Evolutionary conservation across 2,329 filamentous ascomycete genomes (phyloP).

Genomic region (Parastagonospora nodorum): DNA sequence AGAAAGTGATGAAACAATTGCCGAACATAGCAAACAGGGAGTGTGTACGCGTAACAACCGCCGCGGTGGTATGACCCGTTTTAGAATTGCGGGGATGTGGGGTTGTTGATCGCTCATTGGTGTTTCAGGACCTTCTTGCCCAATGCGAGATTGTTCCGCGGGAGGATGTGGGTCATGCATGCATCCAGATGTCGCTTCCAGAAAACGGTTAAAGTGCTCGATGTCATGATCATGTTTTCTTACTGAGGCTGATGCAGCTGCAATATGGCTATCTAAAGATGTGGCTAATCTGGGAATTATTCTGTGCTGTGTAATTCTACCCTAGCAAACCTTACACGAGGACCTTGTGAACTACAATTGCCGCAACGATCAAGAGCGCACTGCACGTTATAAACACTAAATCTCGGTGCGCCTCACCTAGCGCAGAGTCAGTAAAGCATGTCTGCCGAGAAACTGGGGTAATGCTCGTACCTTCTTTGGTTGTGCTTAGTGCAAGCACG

Average conservation of each 20-base stretch:
- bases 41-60: background rate
- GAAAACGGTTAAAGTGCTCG: constrained; percentile 1
- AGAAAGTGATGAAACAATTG: constrained; percentile 4
- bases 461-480: constrained; percentile 32
- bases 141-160: background rate
- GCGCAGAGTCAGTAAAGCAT: constrained; percentile 9
- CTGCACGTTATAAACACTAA: constrained; percentile 39
- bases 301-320: background rate
- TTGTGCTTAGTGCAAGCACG: constrained; percentile 39
- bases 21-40: background rate
- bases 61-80: constrained; percentile 3
- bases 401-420: constrained; percentile 38
- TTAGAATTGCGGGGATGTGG: constrained; percentile 5
- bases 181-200: background rate
- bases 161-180: background rate
- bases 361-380: constrained; percentile 32
- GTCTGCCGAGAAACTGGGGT: background rate
- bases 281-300: background rate
- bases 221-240: constrained; percentile 12
- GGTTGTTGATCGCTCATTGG: background rate
- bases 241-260: background rate
- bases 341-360: constrained; percentile 32
- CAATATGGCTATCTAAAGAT: background rate
- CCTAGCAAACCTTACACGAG: constrained; percentile 17
- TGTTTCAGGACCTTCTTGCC: constrained; percentile 9